Conservation (phyloP, 225 moss, liverwort and hornwort genomes). For the Rhytidiadelphus loreus region DNA sequence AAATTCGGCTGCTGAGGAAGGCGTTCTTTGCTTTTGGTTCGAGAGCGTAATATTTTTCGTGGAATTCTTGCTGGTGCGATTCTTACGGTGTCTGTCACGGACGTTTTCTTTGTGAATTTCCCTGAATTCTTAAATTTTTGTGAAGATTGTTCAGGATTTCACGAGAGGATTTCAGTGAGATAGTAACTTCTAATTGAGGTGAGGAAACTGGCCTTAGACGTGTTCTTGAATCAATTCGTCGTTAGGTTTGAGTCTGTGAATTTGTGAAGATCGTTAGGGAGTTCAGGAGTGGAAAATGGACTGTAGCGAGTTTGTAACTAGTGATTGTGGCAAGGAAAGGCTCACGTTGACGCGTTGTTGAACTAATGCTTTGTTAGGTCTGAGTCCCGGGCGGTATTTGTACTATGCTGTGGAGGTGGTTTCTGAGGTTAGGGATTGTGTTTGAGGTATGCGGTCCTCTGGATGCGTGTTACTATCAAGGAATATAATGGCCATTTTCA, state of each 20-base stretch:
- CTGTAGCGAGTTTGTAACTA: neutral
- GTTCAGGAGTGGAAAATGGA: neutral
- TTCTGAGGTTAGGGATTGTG: neutral
- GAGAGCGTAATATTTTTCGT: neutral
- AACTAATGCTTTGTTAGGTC: neutral
- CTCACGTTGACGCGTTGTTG: neutral
- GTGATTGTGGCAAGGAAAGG: neutral
- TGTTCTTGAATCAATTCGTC: neutral
- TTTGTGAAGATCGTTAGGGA: neutral
- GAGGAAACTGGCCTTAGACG: neutral
- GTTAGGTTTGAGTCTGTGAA: neutral
- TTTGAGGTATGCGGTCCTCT: neutral
- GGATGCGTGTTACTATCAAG: neutral
- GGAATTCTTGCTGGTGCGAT: neutral
- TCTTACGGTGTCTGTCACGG: neutral
- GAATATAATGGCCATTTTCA: neutral
- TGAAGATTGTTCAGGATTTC: neutral
- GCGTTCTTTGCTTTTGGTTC: neutral
- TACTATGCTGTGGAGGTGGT: neutral
- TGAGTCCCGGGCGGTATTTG: neutral
- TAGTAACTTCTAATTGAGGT: neutral
- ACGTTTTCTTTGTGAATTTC: neutral
- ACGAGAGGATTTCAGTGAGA: neutral
- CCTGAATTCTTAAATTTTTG: neutral
- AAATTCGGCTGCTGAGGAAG: neutral